Percentiles rank a stretch among this genome's conserved stretches.
Evolutionary conservation across 768 basidiomycete species (phyloP).

Genomic region (Boletus reticuloceps): DNA sequence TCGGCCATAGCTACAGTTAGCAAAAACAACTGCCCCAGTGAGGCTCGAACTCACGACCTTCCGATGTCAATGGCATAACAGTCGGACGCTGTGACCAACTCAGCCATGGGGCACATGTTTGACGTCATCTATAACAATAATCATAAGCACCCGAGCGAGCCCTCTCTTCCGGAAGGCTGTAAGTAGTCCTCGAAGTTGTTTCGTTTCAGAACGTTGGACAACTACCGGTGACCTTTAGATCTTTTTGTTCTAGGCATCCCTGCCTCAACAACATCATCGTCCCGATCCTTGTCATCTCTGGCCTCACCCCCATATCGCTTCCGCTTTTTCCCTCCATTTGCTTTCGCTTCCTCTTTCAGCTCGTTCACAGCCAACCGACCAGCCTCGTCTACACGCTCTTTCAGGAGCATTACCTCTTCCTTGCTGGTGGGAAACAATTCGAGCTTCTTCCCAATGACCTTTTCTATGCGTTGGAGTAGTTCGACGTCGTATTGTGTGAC

Average conservation of each 20-base stretch:
- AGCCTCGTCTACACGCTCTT: slow-evolving; percentile 89
- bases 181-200: not conserved
- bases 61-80: slow-evolving; percentile 52
- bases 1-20: no score
- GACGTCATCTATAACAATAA: not conserved
- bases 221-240: slow-evolving; percentile 44
- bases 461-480: slow-evolving; percentile 90
- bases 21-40: slow-evolving; percentile 46
- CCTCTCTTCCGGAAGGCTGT: no score
- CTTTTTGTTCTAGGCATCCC: slow-evolving; percentile 75
- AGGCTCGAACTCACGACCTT: slow-evolving; percentile 72
- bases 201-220: not conserved
- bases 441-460: slow-evolving; percentile 90
- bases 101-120: slow-evolving; percentile 61
- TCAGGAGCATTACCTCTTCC: slow-evolving; percentile 83
- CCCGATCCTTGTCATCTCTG: slow-evolving; percentile 80
- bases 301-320: slow-evolving; percentile 46
- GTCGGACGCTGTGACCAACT: slow-evolving; percentile 80
- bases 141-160: no score
- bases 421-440: slow-evolving; percentile 82
- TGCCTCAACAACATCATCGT: slow-evolving; percentile 90
- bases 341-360: slow-evolving; percentile 69
- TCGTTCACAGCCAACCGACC: slow-evolving; percentile 73
- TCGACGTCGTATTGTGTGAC: slow-evolving; percentile 99
- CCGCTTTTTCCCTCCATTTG: slow-evolving; percentile 50